Evolutionary conservation across 371 early-diverging fungal species (phyloP).

Genomic region (Thermomucor indicae-seudaticae): DNA sequence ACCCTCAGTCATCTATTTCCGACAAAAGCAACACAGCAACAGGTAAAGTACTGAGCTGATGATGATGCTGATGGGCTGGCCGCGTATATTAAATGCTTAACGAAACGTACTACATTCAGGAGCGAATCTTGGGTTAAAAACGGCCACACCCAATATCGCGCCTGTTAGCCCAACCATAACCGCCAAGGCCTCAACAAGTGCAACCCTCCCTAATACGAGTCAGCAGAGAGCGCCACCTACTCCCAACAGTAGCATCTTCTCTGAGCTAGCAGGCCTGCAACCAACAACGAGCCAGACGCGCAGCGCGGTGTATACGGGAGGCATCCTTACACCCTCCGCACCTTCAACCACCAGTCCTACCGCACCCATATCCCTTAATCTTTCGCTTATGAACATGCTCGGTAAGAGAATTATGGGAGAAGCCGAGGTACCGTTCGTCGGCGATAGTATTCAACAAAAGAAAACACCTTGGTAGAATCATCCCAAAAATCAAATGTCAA

Average conservation of each 20-base stretch:
- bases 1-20: too few relatives aligned
- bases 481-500: background rate
- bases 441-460: background rate
- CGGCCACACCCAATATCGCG: background rate
- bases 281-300: slow-evolving; percentile 9
- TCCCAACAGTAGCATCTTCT: slow-evolving; percentile 16
- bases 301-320: slow-evolving; percentile 28
- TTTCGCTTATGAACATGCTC: too few relatives aligned
- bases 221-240: slow-evolving; percentile 1
- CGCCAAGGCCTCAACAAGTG: background rate
- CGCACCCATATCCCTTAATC: background rate
- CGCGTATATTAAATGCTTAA: background rate
- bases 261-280: slow-evolving; percentile 26
- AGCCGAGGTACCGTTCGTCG: background rate
- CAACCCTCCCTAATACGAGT: background rate
- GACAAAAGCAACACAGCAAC: background rate
- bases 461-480: background rate
- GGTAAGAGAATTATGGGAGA: background rate
- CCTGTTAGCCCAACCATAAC: background rate
- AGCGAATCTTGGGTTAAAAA: background rate
- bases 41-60: background rate
- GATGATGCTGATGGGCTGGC: background rate
- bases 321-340: slow-evolving; percentile 22
- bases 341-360: slow-evolving; percentile 8
- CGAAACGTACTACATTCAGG: background rate